Conservation (phyloP, 257 asterid genomes). For the Lithospermum erythrorhizon region DNA sequence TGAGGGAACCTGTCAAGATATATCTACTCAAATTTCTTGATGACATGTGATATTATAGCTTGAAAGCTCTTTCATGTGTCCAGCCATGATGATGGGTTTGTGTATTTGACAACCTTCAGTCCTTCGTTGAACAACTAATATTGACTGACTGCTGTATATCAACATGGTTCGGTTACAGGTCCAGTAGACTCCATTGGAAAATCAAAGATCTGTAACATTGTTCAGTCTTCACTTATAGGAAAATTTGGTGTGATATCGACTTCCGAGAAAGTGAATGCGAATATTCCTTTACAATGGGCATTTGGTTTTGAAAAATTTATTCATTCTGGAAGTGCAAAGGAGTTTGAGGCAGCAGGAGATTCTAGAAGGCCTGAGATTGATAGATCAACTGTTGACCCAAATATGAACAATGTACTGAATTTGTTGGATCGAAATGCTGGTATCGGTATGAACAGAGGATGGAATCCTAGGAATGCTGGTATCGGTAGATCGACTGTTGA, state of each 20-base stretch:
- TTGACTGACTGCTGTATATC: not conserved
- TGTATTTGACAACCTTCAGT: too few relatives aligned
- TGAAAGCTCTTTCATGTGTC: too few relatives aligned
- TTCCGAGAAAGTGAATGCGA: slow-evolving; percentile 16
- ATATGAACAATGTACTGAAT: too few relatives aligned
- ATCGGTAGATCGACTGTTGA: slow-evolving; percentile 18
- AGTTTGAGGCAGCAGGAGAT: slow-evolving; percentile 22
- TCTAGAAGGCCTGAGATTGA: not conserved
- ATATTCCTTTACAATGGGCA: slow-evolving; percentile 18
- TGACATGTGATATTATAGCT: too few relatives aligned
- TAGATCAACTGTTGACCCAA: too few relatives aligned
- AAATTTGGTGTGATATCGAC: slow-evolving; percentile 21
- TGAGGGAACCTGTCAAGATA: too few relatives aligned
- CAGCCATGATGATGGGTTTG: too few relatives aligned
- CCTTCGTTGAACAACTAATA: not conserved
- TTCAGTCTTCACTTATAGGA: slow-evolving; percentile 19
- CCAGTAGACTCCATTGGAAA: slow-evolving; percentile 12
- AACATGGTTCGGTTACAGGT: slow-evolving; percentile 13
- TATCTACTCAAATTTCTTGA: too few relatives aligned
- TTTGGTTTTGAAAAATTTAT: slow-evolving; percentile 25
- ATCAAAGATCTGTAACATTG: slow-evolving; percentile 1
- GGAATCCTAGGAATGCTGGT: slow-evolving; percentile 22
- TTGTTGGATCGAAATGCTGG: not conserved
- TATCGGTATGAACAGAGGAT: slow-evolving; percentile 16
- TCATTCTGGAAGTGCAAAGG: slow-evolving; percentile 36